Conservation (phyloP, 345 rosid species). For the Theobroma cacao region DNA sequence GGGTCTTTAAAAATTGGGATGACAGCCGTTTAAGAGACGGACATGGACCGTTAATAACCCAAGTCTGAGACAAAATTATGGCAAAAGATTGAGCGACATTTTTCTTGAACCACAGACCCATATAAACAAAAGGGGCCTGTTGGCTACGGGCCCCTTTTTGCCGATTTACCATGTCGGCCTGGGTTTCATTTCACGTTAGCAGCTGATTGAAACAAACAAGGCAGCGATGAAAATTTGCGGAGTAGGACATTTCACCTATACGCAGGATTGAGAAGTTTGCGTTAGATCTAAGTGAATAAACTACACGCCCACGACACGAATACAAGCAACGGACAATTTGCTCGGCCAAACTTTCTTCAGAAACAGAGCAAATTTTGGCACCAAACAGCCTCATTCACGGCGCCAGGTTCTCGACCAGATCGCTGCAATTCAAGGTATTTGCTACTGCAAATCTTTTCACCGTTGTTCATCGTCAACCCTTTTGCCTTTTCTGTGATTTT, state of each 20-base stretch:
- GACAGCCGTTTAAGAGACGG: background rate
- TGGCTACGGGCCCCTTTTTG: background rate
- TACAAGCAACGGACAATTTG: background rate
- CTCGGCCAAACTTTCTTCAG: background rate
- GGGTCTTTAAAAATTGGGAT: background rate
- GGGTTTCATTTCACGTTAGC: background rate
- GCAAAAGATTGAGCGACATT: too few relatives aligned
- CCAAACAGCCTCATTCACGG: background rate
- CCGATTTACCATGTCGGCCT: background rate
- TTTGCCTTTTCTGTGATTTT: background rate
- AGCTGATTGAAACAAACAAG: background rate
- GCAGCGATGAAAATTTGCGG: background rate
- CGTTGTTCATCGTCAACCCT: background rate
- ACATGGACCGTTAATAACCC: too few relatives aligned
- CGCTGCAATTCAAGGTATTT: slow-evolving; percentile 18
- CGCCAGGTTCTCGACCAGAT: background rate
- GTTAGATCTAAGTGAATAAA: slow-evolving; percentile 30
- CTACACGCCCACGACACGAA: background rate
- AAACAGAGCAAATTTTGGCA: background rate
- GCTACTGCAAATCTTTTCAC: background rate
- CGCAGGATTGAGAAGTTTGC: slow-evolving; percentile 22
- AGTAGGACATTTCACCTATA: slow-evolving; percentile 6
- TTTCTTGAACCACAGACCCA: too few relatives aligned
- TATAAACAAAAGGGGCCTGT: background rate
- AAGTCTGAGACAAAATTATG: too few relatives aligned